phyloP scores from a whole-genome alignment of 2,329 filamentous ascomycete species.

The Drechslerella coelobrocha region DNA sequence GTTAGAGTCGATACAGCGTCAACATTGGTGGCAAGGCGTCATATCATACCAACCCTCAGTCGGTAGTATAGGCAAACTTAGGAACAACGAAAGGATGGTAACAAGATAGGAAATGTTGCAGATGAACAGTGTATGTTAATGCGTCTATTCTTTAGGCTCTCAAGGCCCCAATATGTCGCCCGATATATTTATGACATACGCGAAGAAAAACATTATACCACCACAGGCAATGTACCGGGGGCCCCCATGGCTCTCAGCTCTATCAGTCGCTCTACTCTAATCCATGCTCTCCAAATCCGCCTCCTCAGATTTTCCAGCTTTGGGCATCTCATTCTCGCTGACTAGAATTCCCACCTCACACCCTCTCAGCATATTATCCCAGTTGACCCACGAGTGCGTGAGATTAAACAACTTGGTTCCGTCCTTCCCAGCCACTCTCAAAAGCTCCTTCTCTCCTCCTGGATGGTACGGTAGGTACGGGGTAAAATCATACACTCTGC shows the following conservation, averaged over 20 bases:
- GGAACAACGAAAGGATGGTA: too few relatives aligned
- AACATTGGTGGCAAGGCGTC: too few relatives aligned
- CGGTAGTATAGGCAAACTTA: too few relatives aligned
- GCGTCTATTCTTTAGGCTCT: not conserved
- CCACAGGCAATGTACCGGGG: too few relatives aligned
- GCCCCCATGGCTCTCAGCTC: too few relatives aligned
- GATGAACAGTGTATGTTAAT: not conserved
- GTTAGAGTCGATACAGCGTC: too few relatives aligned
- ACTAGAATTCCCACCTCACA: conserved; percentile 71
- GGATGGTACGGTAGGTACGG: conserved; percentile 92
- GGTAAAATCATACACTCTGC: conserved; percentile 91
- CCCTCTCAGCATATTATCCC: conserved; percentile 71
- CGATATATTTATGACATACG: too few relatives aligned
- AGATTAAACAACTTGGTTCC: conserved; percentile 70
- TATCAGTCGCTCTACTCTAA: not conserved
- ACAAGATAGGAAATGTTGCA: too few relatives aligned
- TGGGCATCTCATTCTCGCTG: conserved; percentile 61
- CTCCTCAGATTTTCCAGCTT: not conserved
- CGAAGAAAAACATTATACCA: too few relatives aligned
- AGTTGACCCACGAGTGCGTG: conserved; percentile 75
- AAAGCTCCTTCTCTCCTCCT: conserved; percentile 77
- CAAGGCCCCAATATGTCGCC: not conserved
- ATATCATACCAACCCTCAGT: too few relatives aligned
- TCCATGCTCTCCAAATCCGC: conserved; percentile 43
- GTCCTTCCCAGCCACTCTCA: conserved; percentile 69